Base-by-base conservation (phyloP, 1,139 yeast genomes). In the Nakaseomyces bracarensis region DNA sequence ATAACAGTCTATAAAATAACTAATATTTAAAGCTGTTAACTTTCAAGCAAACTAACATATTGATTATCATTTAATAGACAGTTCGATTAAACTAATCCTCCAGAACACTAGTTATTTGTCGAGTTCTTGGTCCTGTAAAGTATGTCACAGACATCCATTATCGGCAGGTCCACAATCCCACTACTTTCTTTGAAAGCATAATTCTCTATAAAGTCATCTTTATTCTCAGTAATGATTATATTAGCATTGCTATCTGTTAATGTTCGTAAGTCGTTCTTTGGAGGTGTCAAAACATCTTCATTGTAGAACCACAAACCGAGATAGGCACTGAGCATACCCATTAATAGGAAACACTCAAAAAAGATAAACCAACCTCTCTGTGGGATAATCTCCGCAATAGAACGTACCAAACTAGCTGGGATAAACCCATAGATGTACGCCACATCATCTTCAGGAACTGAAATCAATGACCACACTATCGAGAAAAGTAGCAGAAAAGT, bases 151-250 rank as follows among this genome's bases (percentile, higher is more conserved):
- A 82, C 94, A 35, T 75, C 68, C 1, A 76, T 70, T 2, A 83
- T 64, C 0, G 95, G 93, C 40, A 84, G 57, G 58, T 85, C 95
- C 77, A 85, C 74, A 7, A 85, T 89, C 0, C 91, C 94, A 51
- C 83, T 82, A 0, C 86, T 77, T 36, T 51, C 55, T 28, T 44
- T 33, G 29, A 27, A 40, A 46, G 76, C 72, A 44, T 72, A 72
- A 49, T 65, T 68, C 2, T 54, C 56, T 10, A 58, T 41, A 27
- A 59, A 54, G 19, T 44, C 45, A 11, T 63, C 53, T 7, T 65
- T 54, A 8, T 75, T 75, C 25, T 31, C 31, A 10, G 34, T 34
- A 7, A 41, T 39, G 3, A 39, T 23, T 3, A 77, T 63, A 21
- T 72, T 74, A 0, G 89, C 79, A 44, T 75, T 71, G 20, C 74